Evolutionary conservation across 1,284 basidiomycete species (phyloP), one percentile per base, ranked within the genome.

Genomic region (Rhodotorula mucilaginosa): DNA sequence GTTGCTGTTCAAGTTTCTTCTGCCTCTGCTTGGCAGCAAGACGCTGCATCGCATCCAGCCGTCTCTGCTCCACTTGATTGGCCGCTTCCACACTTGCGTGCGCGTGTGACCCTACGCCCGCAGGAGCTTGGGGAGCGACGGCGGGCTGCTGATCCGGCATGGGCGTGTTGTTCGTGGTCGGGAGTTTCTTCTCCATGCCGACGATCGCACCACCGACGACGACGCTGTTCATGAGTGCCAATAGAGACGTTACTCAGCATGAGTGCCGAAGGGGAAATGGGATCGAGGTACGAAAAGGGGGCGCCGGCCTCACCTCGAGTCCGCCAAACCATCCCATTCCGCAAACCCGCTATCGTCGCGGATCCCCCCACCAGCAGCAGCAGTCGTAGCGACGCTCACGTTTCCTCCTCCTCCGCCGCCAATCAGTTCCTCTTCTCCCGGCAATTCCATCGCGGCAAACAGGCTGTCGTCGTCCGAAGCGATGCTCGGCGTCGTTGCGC

Each of bases 321-420:
- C 63, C 47, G 16, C 57, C 5, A 68, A 26, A 5, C 57, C 67
- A 23, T 63, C 61, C 39, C 21, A n/a, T 49, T 68, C 67, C 3
- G n/a, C 67, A 23, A 58, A 68, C 48, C 67, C 67, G 61, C 67
- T 68, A 7, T 68, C 65, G 13, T 60, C 56, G 48, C 48, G 56
- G 44, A 56, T 26, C 51, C 23, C 13, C 51, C 46, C 52, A 39
- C 29, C 49, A 51, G 52, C 59, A n/a, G 31, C 49, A 51, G 52
- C 59, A n/a, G 31, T 19, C 1, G 23, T 31, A 6, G 5, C 51
- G 26, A 44, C n/a, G 23, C 23, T 15, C 16, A 21, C 10, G 10
- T 44, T 44, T 44, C 39, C 39, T 44, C 39, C 39, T 10, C 39
- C 39, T 44, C 39, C 39, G 1, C 39, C 39, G 39, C 10, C 39